Evolutionary conservation across 1,284 basidiomycete genomes (phyloP).

Genomic region (Leccinum ponderosum): DNA sequence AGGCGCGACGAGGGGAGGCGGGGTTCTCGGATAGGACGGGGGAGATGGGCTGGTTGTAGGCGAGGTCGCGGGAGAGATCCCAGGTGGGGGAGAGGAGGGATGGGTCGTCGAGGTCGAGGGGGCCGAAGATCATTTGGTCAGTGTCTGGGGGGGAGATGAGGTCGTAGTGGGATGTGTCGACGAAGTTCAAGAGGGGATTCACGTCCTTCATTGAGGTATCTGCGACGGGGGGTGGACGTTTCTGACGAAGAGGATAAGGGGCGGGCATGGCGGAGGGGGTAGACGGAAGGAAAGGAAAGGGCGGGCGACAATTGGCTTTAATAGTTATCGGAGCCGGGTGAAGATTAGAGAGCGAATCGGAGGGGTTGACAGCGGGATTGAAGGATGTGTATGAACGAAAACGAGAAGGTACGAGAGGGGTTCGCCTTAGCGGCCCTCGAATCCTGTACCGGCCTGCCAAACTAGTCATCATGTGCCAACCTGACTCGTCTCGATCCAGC

Average conservation of each 20-base stretch:
- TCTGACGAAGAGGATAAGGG: constrained; percentile 36
- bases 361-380: constrained; percentile 18
- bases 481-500: constrained; percentile 41
- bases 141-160: constrained; percentile 40
- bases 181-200: constrained; percentile 44
- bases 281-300: constrained; percentile 28
- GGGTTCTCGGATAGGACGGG: constrained; percentile 35
- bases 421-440: constrained; percentile 34
- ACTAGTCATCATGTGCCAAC: constrained; percentile 34
- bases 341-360: constrained; percentile 28
- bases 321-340: constrained; percentile 30
- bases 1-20: constrained; percentile 28
- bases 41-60: constrained; percentile 36
- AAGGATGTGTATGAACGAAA: constrained; percentile 18
- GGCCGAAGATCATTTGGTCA: constrained; percentile 61
- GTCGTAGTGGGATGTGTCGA: constrained; percentile 38
- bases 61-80: constrained; percentile 45
- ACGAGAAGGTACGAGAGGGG: constrained; percentile 42
- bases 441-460: constrained; percentile 37
- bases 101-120: constrained; percentile 60
- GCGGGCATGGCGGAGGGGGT: constrained; percentile 40
- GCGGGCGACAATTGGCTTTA: constrained; percentile 29
- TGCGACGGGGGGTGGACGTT: constrained; percentile 23
- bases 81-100: constrained; percentile 44
- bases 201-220: constrained; percentile 45